Evolutionary conservation across 1,139 yeast genomes (phyloP).

Genomic region (Kodamaea sp.): DNA sequence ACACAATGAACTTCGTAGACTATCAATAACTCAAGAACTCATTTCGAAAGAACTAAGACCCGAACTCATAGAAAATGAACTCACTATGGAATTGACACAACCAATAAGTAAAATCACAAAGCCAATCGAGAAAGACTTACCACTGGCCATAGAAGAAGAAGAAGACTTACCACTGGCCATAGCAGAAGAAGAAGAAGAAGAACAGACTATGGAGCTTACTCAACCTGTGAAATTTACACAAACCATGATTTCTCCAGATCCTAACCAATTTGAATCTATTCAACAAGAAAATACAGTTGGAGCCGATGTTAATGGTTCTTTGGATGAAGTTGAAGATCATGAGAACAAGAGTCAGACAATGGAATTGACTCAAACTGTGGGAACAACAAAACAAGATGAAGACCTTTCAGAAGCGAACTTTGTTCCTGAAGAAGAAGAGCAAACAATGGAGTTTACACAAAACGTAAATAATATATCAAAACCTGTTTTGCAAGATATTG

Average conservation of each 20-base stretch:
- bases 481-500: conserved; percentile 4
- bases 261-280: background rate
- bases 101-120: background rate
- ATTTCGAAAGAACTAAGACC: too few species aligned
- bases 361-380: conserved; percentile 12
- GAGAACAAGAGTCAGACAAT: conserved; percentile 8
- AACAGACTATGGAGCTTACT: conserved; percentile 11
- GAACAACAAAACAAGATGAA: conserved; percentile 1
- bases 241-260: background rate
- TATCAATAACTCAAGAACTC: too few species aligned
- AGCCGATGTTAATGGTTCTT: conserved; percentile 3
- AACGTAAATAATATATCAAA: background rate
- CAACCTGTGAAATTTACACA: conserved; percentile 2
- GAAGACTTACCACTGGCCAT: conserved; percentile 7
- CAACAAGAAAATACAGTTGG: background rate
- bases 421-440: background rate
- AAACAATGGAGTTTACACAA: background rate
- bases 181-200: conserved; percentile 6
- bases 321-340: conserved; percentile 7
- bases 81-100: conserved; percentile 15
- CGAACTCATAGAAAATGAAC: conserved; percentile 3
- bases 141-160: background rate
- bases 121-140: background rate
- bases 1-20: too few species aligned
- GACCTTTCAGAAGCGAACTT: background rate